Percentiles rank a stretch among this genome's conserved stretches.
phyloP scores from a whole-genome alignment of 495 filamentous ascomycete genomes.

The Penicillium waksmanii region DNA sequence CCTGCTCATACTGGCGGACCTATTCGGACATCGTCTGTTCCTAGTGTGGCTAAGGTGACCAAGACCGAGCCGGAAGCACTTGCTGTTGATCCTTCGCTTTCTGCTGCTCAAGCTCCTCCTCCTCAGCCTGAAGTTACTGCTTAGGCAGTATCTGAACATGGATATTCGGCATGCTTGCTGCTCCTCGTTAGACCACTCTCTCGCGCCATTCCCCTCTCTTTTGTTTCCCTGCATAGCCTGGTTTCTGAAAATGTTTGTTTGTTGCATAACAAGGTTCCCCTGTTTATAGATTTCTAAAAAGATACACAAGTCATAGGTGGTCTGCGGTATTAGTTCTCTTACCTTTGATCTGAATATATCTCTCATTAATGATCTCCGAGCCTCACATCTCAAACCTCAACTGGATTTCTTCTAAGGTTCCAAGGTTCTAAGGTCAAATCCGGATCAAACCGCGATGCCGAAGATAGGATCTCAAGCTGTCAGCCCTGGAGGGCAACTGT shows the following conservation, averaged over 20 bases:
- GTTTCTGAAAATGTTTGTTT: constrained; percentile 20
- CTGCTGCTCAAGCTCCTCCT: constrained; percentile 27
- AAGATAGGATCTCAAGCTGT: no score
- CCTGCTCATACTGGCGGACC: constrained; percentile 36
- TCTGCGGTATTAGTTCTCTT: neutral
- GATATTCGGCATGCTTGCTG: neutral
- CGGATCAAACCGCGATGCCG: no score
- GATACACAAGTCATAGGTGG: constrained; percentile 20
- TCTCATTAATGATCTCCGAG: neutral
- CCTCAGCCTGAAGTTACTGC: constrained; percentile 34
- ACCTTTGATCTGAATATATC: neutral
- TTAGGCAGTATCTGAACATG: constrained; percentile 13
- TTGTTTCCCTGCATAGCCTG: constrained; percentile 30
- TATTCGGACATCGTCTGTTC: constrained; percentile 44
- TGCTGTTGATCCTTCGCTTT: constrained; percentile 25
- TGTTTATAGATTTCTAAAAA: constrained; percentile 25
- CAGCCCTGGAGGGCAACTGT: no score
- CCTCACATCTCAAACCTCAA: no score
- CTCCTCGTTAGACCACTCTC: neutral
- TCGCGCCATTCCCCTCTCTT: constrained; percentile 2
- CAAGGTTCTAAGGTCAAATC: no score
- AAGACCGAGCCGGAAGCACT: constrained; percentile 24
- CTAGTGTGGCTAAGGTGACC: constrained; percentile 28
- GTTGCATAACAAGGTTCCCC: constrained; percentile 20
- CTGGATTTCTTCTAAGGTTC: no score